phyloP scores from a whole-genome alignment of 2,329 filamentous ascomycete genomes.

The Grosmannia huntii region DNA sequence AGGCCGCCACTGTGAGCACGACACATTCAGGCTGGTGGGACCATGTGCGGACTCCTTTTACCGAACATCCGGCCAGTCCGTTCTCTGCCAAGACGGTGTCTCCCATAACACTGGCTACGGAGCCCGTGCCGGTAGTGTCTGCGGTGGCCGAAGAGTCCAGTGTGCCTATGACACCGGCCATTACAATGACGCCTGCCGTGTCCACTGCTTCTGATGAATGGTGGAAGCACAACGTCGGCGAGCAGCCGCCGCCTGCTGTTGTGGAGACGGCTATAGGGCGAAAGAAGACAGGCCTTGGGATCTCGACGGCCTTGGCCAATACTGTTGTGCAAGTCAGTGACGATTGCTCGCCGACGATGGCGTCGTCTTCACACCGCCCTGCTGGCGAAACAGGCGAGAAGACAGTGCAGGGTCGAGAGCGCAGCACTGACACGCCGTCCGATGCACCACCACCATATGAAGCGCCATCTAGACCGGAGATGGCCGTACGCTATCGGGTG shows the following conservation, averaged over 20 bases:
- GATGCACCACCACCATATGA: slow-evolving; percentile 41
- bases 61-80: slow-evolving; percentile 29
- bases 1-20: slow-evolving; percentile 32
- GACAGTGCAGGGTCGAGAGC: not conserved
- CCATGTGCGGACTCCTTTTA: slow-evolving; percentile 59
- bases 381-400: slow-evolving; percentile 2
- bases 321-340: slow-evolving; percentile 1
- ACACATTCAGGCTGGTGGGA: slow-evolving; percentile 66
- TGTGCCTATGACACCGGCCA: slow-evolving; percentile 8
- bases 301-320: slow-evolving; percentile 9
- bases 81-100: slow-evolving; percentile 23
- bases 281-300: slow-evolving; percentile 10
- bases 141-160: not conserved
- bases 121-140: not conserved
- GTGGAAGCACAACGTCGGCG: slow-evolving; percentile 20
- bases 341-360: slow-evolving; percentile 9
- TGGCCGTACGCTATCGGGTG: slow-evolving; percentile 37
- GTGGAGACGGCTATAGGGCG: not conserved
- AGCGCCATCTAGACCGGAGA: slow-evolving; percentile 27
- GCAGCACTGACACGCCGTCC: not conserved
- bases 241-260: slow-evolving; percentile 13
- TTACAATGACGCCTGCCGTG: not conserved
- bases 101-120: slow-evolving; percentile 4
- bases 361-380: slow-evolving; percentile 18
- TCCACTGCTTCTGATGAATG: slow-evolving; percentile 17